Percentiles rank a stretch among this genome's conserved stretches.
Evolutionary conservation across 1,284 basidiomycete genomes (phyloP).

Genomic region (Cryptococcus sp.): DNA sequence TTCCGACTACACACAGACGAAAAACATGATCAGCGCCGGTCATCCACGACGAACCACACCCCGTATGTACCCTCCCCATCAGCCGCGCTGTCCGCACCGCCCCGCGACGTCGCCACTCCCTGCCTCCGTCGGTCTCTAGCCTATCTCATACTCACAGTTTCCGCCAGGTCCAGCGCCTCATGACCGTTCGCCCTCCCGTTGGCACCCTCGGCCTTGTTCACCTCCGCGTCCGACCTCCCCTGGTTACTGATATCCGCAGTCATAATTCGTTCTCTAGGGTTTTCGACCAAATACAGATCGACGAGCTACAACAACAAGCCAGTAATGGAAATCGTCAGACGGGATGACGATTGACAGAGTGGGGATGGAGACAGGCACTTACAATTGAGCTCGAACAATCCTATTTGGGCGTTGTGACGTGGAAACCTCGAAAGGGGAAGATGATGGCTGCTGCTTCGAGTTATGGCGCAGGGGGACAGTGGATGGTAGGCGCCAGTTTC

Average conservation of each 20-base stretch:
- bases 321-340: background rate
- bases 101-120: background rate
- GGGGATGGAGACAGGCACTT: background rate
- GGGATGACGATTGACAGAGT: background rate
- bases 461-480: too few relatives aligned
- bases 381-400: constrained; percentile 3
- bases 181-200: constrained; percentile 31
- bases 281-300: constrained; percentile 9
- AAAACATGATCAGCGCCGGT: background rate
- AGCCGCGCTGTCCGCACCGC: background rate
- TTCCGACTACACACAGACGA: constrained; percentile 16
- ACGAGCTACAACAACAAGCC: constrained; percentile 3
- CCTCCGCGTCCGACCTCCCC: constrained; percentile 23
- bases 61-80: background rate
- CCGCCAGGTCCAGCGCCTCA: constrained; percentile 36
- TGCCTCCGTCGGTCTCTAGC: background rate
- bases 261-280: constrained; percentile 23
- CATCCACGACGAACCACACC: background rate
- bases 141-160: constrained; percentile 29
- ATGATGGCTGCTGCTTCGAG: background rate
- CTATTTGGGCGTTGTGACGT: constrained; percentile 5
- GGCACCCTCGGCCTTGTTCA: constrained; percentile 21
- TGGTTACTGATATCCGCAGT: constrained; percentile 28
- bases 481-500: too few relatives aligned
- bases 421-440: constrained; percentile 6